Evolutionary conservation across 1,284 basidiomycete genomes (phyloP).

Genomic region (Melampsora larici-populina): DNA sequence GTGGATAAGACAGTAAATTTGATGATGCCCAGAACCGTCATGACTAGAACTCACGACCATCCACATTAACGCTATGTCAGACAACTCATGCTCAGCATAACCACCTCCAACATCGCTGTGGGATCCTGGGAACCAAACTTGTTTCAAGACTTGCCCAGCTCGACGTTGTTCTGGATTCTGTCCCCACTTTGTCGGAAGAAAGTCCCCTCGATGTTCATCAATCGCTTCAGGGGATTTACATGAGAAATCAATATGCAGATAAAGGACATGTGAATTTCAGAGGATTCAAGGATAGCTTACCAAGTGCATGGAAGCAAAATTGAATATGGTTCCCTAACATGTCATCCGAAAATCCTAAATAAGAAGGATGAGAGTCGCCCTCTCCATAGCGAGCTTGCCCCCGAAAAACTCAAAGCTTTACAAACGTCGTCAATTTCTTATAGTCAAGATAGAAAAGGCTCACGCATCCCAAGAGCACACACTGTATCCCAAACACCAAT

Average conservation of each 20-base stretch:
- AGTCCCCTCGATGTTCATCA: constrained; percentile 51
- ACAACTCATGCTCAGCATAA: constrained; percentile 49
- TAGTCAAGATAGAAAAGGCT: background rate
- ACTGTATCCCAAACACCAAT: constrained; percentile 42
- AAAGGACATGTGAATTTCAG: too few species aligned
- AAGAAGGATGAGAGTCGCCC: background rate
- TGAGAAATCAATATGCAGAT: background rate
- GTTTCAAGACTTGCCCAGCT: constrained; percentile 49
- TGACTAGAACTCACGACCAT: constrained; percentile 47
- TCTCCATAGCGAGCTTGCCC: background rate
- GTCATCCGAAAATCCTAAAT: background rate
- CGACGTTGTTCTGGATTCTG: constrained; percentile 37
- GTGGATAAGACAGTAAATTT: too few species aligned
- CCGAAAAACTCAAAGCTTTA: too few species aligned
- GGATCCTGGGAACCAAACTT: constrained; percentile 51
- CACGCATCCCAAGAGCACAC: constrained; percentile 31
- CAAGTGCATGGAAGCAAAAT: background rate
- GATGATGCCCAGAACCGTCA: background rate
- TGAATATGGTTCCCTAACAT: background rate
- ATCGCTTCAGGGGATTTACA: constrained; percentile 45
- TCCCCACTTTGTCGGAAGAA: constrained; percentile 49
- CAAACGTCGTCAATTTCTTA: too few species aligned
- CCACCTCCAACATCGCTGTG: constrained; percentile 52
- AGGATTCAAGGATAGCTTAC: too few species aligned
- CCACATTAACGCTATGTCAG: constrained; percentile 51